Base-by-base conservation (phyloP, 352 stramenopile genomes). In the Pythium coloratum region DNA sequence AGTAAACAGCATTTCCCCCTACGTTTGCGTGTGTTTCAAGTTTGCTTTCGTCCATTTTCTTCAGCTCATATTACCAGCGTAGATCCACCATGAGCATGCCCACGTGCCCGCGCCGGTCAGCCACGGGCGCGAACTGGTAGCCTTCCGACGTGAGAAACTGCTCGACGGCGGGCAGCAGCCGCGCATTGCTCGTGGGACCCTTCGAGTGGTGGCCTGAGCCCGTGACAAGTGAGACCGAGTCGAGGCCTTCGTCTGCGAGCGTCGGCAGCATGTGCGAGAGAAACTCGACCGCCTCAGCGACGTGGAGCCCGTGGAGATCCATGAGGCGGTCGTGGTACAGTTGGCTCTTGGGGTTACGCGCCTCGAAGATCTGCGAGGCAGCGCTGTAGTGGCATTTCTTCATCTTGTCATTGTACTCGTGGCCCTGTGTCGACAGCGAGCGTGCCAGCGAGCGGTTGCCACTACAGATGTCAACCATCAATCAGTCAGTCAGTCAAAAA, bases 51-150 rank as follows among this genome's bases (percentile, higher is more conserved):
- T 57, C 34, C 58, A 60, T 67, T 59, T 49, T 49, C 20, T 20
- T 49, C 32, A 53, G 24, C 28, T 62, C 38, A 10, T 38, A 36
- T 70, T 61, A 95, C 86, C 86, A 95, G 28, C 70, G 75, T 65
- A 95, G 77, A 68, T 92, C 84, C 62, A 95, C 87, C 55, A 92
- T 75, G 55, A 95, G 70, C 87, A 95, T 94, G 49, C 87, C 87
- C 33, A 95, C 83, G 72, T 88, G 91, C 12, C 87, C 87, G 65
- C 82, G 73, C 26, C 81, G 72, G 54, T 95, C 87, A 1, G 83
- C 75, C 30, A 95, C 83, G n/a, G 72, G 72, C 65, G 67, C 77
- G 60, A 78, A 95, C 59, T 84, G 81, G 62, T 94, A 95, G 32
- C 87, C 87, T 62, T 95, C 87, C 5, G 75, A 74, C 14, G 55